Conservation (phyloP, 73 alveolate genomes). For the Stentor roeselii region DNA sequence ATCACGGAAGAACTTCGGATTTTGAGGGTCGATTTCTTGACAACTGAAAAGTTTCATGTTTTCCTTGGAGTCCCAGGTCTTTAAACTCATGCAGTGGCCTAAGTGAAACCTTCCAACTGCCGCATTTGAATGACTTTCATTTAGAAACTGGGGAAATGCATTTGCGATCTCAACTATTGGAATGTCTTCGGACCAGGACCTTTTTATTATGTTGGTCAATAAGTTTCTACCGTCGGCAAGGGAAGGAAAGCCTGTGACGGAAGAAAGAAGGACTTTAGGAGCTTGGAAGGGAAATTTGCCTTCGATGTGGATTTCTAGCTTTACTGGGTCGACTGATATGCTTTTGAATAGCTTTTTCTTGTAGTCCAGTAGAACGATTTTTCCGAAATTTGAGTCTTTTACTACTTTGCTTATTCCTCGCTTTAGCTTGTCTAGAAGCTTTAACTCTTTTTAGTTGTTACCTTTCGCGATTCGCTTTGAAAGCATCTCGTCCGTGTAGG, state of each 20-base stretch:
- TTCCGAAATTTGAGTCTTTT: background rate
- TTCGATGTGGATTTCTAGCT: slow-evolving; percentile 4
- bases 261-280: slow-evolving; percentile 1
- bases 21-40: slow-evolving; percentile 17
- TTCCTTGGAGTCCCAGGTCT: slow-evolving; percentile 6
- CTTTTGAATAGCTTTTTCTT: background rate
- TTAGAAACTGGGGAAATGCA: background rate
- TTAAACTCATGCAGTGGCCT: slow-evolving; percentile 3
- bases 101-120: slow-evolving; percentile 22
- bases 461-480: background rate
- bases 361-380: background rate
- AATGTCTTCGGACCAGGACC: background rate
- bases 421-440: background rate
- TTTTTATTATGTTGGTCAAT: background rate
- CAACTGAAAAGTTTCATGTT: background rate
- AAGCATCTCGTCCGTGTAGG: background rate
- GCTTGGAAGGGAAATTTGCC: slow-evolving; percentile 22
- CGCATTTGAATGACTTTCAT: background rate
- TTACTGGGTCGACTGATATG: background rate
- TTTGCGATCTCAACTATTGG: background rate
- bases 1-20: slow-evolving; percentile 1
- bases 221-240: slow-evolving; percentile 19
- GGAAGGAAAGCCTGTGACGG: slow-evolving; percentile 14
- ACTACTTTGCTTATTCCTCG: background rate
- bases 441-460: background rate